Conservation (phyloP, 371 early-diverging fungal genomes). For the Catenaria anguillulae region DNA sequence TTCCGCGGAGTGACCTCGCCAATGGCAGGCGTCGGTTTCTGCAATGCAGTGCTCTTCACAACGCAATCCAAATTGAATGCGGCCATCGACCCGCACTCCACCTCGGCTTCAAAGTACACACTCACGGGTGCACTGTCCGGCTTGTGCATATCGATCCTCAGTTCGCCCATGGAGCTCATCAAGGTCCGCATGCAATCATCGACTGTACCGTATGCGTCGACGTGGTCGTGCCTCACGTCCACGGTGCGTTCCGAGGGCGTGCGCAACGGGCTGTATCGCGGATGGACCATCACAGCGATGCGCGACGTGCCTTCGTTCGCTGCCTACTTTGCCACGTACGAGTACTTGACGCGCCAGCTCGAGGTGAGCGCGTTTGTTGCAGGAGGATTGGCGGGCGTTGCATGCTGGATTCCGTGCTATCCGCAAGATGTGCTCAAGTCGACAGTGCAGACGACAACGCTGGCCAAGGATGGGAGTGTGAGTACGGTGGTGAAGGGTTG, state of each 20-base stretch:
- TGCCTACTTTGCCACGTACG: conserved; percentile 52
- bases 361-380: conserved; percentile 41
- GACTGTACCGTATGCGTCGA: conserved; percentile 46
- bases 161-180: conserved; percentile 68
- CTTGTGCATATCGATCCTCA: conserved; percentile 63
- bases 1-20: neutral
- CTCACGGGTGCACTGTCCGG: conserved; percentile 69
- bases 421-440: conserved; percentile 83
- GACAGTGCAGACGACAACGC: conserved; percentile 43
- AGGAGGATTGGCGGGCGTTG: conserved; percentile 69
- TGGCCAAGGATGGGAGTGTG: conserved; percentile 11
- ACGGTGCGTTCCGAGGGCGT: conserved; percentile 51
- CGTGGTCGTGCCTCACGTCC: conserved; percentile 55
- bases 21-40: conserved; percentile 10
- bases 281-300: conserved; percentile 58
- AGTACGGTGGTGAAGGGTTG: conserved; percentile 77
- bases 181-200: conserved; percentile 77
- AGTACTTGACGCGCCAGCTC: neutral
- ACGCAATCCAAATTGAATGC: conserved; percentile 28
- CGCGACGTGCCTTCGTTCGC: conserved; percentile 75
- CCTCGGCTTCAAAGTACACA: conserved; percentile 43
- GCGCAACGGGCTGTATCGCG: conserved; percentile 54
- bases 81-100: conserved; percentile 33
- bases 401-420: conserved; percentile 72
- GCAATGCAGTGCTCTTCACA: conserved; percentile 74